phyloP scores from a whole-genome alignment of 106 monocot genomes.

The Vanilla planifolia region DNA sequence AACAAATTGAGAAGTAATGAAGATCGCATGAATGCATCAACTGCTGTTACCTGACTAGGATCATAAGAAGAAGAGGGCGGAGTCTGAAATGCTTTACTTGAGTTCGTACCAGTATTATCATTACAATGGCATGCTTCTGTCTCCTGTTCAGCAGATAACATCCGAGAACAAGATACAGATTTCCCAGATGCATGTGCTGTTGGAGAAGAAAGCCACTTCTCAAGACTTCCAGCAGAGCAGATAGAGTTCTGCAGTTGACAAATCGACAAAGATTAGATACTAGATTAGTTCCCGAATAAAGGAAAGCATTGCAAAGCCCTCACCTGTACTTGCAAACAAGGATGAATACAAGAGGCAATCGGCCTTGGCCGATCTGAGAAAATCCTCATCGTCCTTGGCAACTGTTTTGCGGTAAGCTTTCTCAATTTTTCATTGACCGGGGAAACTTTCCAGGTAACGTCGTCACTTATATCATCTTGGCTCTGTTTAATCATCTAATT shows the following conservation, averaged over 20 bases:
- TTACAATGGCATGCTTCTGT: background rate
- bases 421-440: conserved; percentile 69
- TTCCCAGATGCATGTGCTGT: conserved; percentile 1
- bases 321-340: conserved; percentile 54
- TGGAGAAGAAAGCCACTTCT: conserved; percentile 38
- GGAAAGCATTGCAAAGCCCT: background rate
- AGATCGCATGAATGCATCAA: background rate
- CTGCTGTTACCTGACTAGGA: conserved; percentile 36
- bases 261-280: background rate
- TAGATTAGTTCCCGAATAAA: background rate
- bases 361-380: conserved; percentile 19
- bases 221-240: conserved; percentile 24
- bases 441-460: conserved; percentile 87
- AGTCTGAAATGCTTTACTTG: conserved; percentile 49
- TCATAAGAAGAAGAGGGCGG: conserved; percentile 67
- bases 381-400: conserved; percentile 16
- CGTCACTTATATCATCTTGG: conserved; percentile 93
- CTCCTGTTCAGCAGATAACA: conserved; percentile 12
- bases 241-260: conserved; percentile 25
- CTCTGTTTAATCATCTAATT: conserved; percentile 85
- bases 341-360: conserved; percentile 19
- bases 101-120: conserved; percentile 14
- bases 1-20: background rate
- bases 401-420: conserved; percentile 36
- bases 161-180: conserved; percentile 12